Conservation (phyloP, 2,329 filamentous ascomycete genomes). For the Remersonia thermophila region DNA sequence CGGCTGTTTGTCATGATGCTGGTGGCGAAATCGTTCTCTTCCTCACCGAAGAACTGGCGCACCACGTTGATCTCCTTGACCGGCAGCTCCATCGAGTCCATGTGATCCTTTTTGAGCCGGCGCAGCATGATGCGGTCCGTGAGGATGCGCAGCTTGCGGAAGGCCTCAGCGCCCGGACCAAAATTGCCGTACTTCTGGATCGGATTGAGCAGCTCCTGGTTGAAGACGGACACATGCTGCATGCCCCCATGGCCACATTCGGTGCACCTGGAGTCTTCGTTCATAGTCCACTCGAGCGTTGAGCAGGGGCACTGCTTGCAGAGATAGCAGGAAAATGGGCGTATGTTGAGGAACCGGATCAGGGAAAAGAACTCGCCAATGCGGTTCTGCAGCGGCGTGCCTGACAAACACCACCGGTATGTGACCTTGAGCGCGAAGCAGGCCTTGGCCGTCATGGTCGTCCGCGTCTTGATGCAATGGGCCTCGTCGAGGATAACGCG, state of each 20-base stretch:
- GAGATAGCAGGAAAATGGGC: constrained; percentile 85
- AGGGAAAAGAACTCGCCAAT: constrained; percentile 97
- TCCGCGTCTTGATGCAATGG: constrained; percentile 80
- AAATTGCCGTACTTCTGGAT: constrained; percentile 50
- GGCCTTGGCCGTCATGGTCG: constrained; percentile 83
- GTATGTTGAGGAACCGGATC: constrained; percentile 78
- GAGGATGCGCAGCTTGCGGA: constrained; percentile 73
- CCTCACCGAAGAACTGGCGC: constrained; percentile 92
- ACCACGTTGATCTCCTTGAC: constrained; percentile 88
- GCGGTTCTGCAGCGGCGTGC: constrained; percentile 90
- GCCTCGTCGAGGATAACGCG: constrained; percentile 81
- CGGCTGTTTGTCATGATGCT: constrained; percentile 91
- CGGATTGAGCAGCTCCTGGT: constrained; percentile 81
- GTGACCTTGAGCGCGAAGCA: constrained; percentile 81
- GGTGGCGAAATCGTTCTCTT: constrained; percentile 87
- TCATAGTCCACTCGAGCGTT: constrained; percentile 70
- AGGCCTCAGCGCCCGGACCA: constrained; percentile 54
- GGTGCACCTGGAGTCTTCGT: constrained; percentile 57
- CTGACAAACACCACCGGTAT: constrained; percentile 92
- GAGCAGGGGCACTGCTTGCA: constrained; percentile 80
- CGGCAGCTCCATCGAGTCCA: constrained; percentile 87
- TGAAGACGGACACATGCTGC: constrained; percentile 47
- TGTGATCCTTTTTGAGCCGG: constrained; percentile 86
- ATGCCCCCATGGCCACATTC: constrained; percentile 47
- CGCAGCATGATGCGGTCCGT: constrained; percentile 93